These are phyloP conservation scores for Fusarium nurragi DNA, from an alignment of 2,329 filamentous ascomycete genomes.

Conservation along the genomic window DNA sequence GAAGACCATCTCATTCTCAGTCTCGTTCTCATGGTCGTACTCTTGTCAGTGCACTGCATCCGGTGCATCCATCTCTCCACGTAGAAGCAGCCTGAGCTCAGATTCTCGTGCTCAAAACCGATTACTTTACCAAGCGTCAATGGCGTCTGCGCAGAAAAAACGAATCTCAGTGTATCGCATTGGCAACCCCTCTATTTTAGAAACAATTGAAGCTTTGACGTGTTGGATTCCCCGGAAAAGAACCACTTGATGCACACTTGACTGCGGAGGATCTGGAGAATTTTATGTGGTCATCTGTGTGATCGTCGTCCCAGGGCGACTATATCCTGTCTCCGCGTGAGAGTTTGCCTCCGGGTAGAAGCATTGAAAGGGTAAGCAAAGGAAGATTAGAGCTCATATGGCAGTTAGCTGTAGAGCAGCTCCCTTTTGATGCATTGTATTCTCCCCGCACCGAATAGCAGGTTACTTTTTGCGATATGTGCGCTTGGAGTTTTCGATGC, in stretches of 20 bases:
- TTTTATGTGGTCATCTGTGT: constrained; percentile 13
- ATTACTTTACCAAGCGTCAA: constrained; percentile 32
- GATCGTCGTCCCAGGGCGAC: constrained; percentile 1
- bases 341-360: constrained; percentile 1
- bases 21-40: neutral
- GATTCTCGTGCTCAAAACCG: constrained; percentile 1
- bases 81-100: constrained; percentile 20
- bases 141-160: constrained; percentile 34
- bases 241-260: constrained; percentile 15
- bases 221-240: constrained; percentile 11
- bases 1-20: constrained; percentile 7
- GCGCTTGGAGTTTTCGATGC: constrained; percentile 16
- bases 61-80: neutral
- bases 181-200: neutral
- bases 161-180: neutral
- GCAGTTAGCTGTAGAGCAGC: neutral
- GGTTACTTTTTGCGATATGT: constrained; percentile 31
- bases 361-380: neutral
- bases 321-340: neutral
- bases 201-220: constrained; percentile 13
- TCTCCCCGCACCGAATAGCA: neutral
- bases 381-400: constrained; percentile 24
- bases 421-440: neutral
- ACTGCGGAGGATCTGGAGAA: constrained; percentile 28
- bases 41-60: neutral